Percentiles rank a stretch among this genome's conserved stretches.
phyloP scores from a whole-genome alignment of 1,284 basidiomycete genomes.

The Puccinia polysora region DNA sequence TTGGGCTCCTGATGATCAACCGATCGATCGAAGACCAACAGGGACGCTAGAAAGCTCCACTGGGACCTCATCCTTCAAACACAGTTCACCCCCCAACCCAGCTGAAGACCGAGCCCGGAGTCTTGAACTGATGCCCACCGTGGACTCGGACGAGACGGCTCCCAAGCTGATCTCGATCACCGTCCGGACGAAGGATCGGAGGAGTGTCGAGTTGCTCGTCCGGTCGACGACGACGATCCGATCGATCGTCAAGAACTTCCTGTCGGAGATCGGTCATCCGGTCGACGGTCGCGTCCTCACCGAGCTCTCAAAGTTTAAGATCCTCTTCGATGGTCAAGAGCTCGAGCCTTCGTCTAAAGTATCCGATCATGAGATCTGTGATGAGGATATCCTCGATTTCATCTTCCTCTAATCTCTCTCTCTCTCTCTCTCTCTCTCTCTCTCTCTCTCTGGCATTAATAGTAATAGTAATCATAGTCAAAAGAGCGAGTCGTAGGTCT shows the following conservation, averaged over 20 bases:
- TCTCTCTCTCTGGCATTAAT: too few relatives aligned
- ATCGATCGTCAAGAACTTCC: slow-evolving; percentile 19
- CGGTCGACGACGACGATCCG: neutral
- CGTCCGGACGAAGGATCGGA: slow-evolving; percentile 9
- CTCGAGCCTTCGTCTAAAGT: neutral
- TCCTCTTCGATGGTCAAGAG: slow-evolving; percentile 28
- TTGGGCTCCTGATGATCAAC: neutral
- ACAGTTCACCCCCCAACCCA: too few relatives aligned
- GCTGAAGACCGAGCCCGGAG: neutral
- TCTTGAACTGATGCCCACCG: neutral
- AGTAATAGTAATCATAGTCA: too few relatives aligned
- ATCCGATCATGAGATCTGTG: slow-evolving; percentile 13
- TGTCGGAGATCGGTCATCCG: neutral
- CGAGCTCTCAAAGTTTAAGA: neutral
- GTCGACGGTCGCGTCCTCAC: neutral
- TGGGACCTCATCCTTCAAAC: neutral
- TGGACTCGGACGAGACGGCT: too few relatives aligned
- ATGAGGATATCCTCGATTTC: slow-evolving; percentile 31
- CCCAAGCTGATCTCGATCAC: slow-evolving; percentile 5
- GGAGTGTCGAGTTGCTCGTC: neutral
- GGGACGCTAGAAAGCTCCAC: neutral
- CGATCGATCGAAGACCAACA: too few relatives aligned
- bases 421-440: neutral
- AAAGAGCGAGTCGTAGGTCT: too few relatives aligned
- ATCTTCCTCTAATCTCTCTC: neutral